Conservation (phyloP, 441 rosid species). For the Bocquillonia castaneifolia region DNA sequence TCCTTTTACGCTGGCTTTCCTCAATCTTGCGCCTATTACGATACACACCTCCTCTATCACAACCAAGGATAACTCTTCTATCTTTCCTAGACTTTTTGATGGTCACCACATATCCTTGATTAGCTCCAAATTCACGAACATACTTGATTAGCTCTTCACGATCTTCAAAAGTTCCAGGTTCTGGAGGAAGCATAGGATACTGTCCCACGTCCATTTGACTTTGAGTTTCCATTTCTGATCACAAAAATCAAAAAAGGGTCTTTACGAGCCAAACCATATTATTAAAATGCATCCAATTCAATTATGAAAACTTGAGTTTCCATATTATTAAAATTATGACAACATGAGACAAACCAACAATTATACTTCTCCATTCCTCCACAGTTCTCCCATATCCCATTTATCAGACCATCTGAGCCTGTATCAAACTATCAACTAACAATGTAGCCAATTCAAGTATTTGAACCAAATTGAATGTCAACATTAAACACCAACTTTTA, state of each 20-base stretch:
- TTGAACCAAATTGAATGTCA: too few species aligned
- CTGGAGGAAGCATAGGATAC: conserved; percentile 52
- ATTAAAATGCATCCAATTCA: too few species aligned
- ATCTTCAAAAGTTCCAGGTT: conserved; percentile 44
- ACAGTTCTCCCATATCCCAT: too few species aligned
- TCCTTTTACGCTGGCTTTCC: conserved; percentile 52
- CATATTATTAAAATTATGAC: neutral
- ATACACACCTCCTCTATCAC: conserved; percentile 62
- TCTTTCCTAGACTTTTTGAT: conserved; percentile 61
- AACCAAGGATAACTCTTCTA: conserved; percentile 57
- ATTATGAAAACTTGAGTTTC: too few species aligned
- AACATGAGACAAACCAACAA: too few species aligned
- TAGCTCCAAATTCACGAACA: conserved; percentile 49
- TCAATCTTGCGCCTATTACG: conserved; percentile 53
- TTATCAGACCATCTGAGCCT: too few species aligned
- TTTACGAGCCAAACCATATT: neutral
- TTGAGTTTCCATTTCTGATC: conserved; percentile 25
- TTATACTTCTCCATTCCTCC: too few species aligned
- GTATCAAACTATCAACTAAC: too few species aligned
- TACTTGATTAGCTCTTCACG: conserved; percentile 54
- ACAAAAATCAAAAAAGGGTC: conserved; percentile 17
- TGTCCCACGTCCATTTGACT: conserved; percentile 24
- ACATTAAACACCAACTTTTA: too few species aligned
- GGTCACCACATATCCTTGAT: conserved; percentile 61
- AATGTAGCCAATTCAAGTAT: too few species aligned